Base-by-base conservation (phyloP, 1,284 basidiomycete genomes). In the Tetrapyrgos nigripes region DNA sequence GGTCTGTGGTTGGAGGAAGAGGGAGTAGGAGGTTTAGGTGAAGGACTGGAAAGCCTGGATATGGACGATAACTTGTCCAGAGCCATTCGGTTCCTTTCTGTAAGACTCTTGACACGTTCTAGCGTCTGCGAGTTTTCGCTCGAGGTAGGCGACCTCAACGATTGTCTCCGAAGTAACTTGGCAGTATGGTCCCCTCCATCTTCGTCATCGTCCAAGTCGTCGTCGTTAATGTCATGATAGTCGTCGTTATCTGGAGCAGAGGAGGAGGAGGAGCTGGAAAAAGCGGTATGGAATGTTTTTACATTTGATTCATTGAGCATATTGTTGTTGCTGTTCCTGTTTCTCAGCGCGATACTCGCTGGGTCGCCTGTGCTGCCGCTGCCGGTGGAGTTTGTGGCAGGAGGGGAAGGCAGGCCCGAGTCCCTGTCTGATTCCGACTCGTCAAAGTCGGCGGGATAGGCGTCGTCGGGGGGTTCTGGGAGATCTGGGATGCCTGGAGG, bases 361-460 rank as follows among this genome's bases (percentile, higher is more conserved):
- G 79, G 79, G 68, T 88, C 86, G 51, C 86, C 87, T 2, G 84
- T 84, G 67, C 89, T 91, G 50, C 89, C 88, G 69, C 89, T 91
- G 26, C 88, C 89, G 2, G 89, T 91, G 19, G 89, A 92, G 68
- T 91, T 92, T 24, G 91, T 89, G 37, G 89, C 90, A 44, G 90
- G 90, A 1, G 90, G 90, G 17, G 89, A 91, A 2, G 90, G 91
- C 5, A 92, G 72, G 8, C 90, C 89, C 10, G 88, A 89, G 59
- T 40, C 37, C 79, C 76, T 61, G 66, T 73, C 3, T n/a, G n/a
- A n/a, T n/a, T n/a, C n/a, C n/a, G n/a, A n/a, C n/a, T n/a, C n/a
- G n/a, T n/a, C n/a, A n/a, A n/a, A n/a, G n/a, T n/a, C n/a, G n/a
- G n/a, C n/a, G n/a, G n/a, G n/a, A n/a, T n/a, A n/a, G n/a, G n/a